A percentile compares a stretch with the other conserved stretches of the same genome.
Conservation (phyloP, 2,329 filamentous ascomycete species). For the Mariannaea sp. region DNA sequence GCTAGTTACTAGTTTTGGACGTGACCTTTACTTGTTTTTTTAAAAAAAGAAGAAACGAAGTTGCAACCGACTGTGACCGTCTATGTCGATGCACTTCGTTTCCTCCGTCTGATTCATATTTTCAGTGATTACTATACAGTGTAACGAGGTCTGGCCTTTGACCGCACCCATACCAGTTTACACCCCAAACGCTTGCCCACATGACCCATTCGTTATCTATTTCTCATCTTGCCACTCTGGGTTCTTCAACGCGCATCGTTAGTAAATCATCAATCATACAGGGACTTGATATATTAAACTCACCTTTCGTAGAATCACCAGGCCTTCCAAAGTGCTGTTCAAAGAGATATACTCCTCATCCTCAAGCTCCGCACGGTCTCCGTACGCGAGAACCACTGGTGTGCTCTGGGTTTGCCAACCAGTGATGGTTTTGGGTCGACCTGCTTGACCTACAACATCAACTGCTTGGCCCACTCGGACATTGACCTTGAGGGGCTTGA, state of each 20-base stretch:
- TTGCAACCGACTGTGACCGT: conserved; percentile 33
- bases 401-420: conserved; percentile 99
- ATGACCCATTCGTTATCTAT: conserved; percentile 35
- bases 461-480: conserved; percentile 97
- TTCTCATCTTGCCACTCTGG: conserved; percentile 48
- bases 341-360: conserved; percentile 96
- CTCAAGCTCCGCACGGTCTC: conserved; percentile 94
- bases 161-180: conserved; percentile 25
- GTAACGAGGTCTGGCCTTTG: conserved; percentile 32
- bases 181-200: conserved; percentile 27
- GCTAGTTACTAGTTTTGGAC: too few species aligned
- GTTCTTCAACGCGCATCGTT: conserved; percentile 39
- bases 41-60: conserved; percentile 21
- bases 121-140: conserved; percentile 45
- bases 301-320: conserved; percentile 98
- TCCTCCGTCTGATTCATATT: conserved; percentile 31
- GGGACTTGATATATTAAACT: conserved; percentile 36
- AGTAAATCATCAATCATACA: conserved; percentile 5
- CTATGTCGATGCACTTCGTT: conserved; percentile 37
- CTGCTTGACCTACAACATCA: conserved; percentile 95
- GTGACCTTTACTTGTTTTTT: not conserved
- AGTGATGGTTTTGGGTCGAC: conserved; percentile 97
- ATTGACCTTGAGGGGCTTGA: conserved; percentile 92
- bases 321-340: conserved; percentile 87
- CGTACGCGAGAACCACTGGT: conserved; percentile 92